Percentiles rank a stretch among this genome's conserved stretches.
Evolutionary conservation across 495 filamentous ascomycete species (phyloP).

Genomic region (Glonium stellatum): DNA sequence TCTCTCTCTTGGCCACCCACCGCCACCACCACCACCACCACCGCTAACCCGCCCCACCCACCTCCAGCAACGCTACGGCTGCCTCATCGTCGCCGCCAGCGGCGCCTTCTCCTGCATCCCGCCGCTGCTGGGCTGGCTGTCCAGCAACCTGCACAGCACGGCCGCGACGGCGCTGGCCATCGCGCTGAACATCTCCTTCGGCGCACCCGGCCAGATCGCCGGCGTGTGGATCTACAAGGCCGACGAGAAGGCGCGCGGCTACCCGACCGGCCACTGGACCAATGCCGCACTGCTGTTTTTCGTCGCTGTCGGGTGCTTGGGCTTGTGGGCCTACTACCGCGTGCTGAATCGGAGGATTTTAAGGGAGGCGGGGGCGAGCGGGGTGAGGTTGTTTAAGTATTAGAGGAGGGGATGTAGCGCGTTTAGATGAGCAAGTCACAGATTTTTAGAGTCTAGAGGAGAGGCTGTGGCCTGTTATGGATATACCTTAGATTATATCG

Average conservation of each 20-base stretch:
- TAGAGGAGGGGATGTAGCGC: no score
- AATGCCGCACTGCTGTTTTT: conserved; percentile 45
- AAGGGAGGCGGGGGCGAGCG: background rate
- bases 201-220: conserved; percentile 61
- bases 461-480: no score
- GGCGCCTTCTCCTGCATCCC: conserved; percentile 55
- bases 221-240: conserved; percentile 69
- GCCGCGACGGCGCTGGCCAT: conserved; percentile 59
- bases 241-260: conserved; percentile 52
- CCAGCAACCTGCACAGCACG: conserved; percentile 58
- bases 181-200: conserved; percentile 60
- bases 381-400: no score
- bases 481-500: no score
- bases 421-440: no score
- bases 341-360: background rate
- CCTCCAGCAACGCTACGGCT: conserved; percentile 51
- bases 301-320: conserved; percentile 1
- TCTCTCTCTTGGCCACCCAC: no score
- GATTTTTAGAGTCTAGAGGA: no score
- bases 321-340: background rate
- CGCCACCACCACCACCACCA: no score
- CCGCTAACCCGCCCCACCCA: no score
- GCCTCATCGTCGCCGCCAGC: conserved; percentile 58
- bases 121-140: conserved; percentile 62
- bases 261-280: conserved; percentile 59